Evolutionary conservation across 768 basidiomycete species (phyloP).

Genomic region (Pulveroboletus sp.): DNA sequence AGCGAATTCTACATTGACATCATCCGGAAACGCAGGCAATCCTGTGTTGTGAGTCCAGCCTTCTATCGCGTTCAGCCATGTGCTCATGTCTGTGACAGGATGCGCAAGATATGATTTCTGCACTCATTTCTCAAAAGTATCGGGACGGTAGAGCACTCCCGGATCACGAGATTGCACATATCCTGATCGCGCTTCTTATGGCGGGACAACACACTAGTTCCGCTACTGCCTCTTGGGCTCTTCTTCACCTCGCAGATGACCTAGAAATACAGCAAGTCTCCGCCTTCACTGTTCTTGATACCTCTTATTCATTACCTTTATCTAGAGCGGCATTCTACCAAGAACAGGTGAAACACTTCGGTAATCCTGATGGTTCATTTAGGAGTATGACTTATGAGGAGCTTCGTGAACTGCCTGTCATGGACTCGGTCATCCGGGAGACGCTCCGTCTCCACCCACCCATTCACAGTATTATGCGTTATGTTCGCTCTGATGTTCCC

Average conservation of each 20-base stretch:
- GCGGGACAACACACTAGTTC: conserved; percentile 99
- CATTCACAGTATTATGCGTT: conserved; percentile 93
- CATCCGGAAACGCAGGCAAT: conserved; percentile 63
- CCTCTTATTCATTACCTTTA: not conserved
- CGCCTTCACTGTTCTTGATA: not conserved
- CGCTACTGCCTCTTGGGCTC: conserved; percentile 83
- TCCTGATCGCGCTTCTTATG: conserved; percentile 99
- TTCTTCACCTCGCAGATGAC: conserved; percentile 80
- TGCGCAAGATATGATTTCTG: conserved; percentile 89
- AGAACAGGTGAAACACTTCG: conserved; percentile 83
- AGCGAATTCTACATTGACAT: conserved; percentile 89
- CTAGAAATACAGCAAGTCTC: conserved; percentile 65
- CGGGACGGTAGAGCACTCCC: conserved; percentile 69
- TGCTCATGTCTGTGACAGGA: conserved; percentile 37
- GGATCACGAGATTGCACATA: conserved; percentile 94
- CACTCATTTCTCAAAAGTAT: conserved; percentile 80
- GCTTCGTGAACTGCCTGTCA: conserved; percentile 71
- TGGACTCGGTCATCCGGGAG: conserved; percentile 90
- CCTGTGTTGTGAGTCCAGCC: conserved; percentile 35
- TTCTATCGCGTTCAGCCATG: not conserved
- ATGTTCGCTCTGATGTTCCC: conserved; percentile 79
- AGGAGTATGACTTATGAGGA: conserved; percentile 83
- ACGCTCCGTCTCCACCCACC: conserved; percentile 92
- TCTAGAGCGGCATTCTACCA: conserved; percentile 75
- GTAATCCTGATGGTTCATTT: conserved; percentile 74